Conservation (phyloP, 2,329 filamentous ascomycete species). For the Trichoderma gracile region DNA sequence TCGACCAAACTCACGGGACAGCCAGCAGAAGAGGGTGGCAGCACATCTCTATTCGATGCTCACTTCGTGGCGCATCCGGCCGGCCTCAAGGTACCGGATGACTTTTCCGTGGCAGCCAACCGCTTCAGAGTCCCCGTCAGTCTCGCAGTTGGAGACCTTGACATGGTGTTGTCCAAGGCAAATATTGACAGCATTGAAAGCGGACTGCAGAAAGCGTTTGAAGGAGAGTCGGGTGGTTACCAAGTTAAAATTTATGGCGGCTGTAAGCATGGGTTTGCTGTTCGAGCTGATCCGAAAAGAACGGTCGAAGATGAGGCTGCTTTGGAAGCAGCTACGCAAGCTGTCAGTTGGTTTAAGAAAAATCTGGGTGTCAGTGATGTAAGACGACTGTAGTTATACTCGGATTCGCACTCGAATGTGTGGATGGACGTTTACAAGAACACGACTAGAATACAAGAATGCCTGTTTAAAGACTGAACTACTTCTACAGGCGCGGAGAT, state of each 20-base stretch:
- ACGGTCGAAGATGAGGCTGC: neutral
- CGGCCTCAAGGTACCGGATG: conserved; percentile 2
- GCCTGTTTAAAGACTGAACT: too few species aligned
- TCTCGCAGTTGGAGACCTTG: neutral
- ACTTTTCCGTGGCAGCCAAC: neutral
- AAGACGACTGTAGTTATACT: too few species aligned
- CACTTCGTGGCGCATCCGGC: conserved; percentile 11
- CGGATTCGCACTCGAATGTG: too few species aligned
- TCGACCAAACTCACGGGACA: conserved; percentile 1
- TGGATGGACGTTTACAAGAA: too few species aligned
- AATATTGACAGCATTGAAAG: neutral
- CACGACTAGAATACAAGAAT: too few species aligned
- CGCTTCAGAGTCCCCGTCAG: conserved; percentile 1
- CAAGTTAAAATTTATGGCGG: neutral
- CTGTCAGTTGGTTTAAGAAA: neutral
- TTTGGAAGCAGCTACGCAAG: conserved; percentile 1
- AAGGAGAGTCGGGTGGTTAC: neutral
- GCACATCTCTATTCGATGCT: neutral
- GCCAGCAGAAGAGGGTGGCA: neutral
- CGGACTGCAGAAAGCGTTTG: neutral
- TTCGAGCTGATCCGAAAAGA: conserved; percentile 6
- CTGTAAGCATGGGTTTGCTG: conserved; percentile 9
- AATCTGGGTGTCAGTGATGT: neutral
- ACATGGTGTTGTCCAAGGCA: conserved; percentile 2
- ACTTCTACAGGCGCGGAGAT: too few species aligned